These are phyloP conservation scores for Papiliotrema laurentii DNA, from an alignment of 1,284 basidiomycete genomes.

Conservation along the genomic window DNA sequence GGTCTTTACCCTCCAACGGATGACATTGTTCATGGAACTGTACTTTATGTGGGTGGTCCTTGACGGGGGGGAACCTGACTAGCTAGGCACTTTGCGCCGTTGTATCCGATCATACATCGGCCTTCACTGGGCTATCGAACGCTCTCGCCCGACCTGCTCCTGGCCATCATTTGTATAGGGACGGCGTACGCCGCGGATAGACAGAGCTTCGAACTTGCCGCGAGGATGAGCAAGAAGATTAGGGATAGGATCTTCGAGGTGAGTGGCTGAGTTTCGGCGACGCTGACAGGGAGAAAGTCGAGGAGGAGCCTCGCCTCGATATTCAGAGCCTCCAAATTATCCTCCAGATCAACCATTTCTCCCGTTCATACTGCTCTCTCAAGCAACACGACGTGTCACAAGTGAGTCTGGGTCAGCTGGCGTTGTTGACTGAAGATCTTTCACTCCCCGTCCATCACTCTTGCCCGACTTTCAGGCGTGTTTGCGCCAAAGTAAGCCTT, in stretches of 20 bases:
- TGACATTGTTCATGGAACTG: conserved; percentile 26
- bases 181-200: conserved; percentile 20
- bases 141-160: conserved; percentile 20
- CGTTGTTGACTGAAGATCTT: conserved; percentile 14
- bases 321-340: conserved; percentile 18
- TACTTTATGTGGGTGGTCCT: conserved; percentile 22
- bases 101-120: conserved; percentile 28
- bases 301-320: conserved; percentile 19
- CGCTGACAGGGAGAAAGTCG: conserved; percentile 8
- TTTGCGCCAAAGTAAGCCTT: conserved; percentile 12
- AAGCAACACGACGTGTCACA: conserved; percentile 25
- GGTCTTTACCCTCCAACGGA: conserved; percentile 1
- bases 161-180: conserved; percentile 23
- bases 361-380: conserved; percentile 21
- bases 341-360: conserved; percentile 24
- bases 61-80: background rate
- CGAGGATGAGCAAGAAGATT: conserved; percentile 15
- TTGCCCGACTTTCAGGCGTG: conserved; percentile 18
- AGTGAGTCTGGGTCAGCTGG: conserved; percentile 6
- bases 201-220: conserved; percentile 15
- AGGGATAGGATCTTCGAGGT: conserved; percentile 23
- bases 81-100: conserved; percentile 21
- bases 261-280: background rate
- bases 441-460: conserved; percentile 22
- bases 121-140: conserved; percentile 19